Percentiles rank a stretch among this genome's conserved stretches.
These are phyloP conservation scores for Pythium apleroticum DNA, from an alignment of 352 stramenopile genomes.

Conservation along the genomic window DNA sequence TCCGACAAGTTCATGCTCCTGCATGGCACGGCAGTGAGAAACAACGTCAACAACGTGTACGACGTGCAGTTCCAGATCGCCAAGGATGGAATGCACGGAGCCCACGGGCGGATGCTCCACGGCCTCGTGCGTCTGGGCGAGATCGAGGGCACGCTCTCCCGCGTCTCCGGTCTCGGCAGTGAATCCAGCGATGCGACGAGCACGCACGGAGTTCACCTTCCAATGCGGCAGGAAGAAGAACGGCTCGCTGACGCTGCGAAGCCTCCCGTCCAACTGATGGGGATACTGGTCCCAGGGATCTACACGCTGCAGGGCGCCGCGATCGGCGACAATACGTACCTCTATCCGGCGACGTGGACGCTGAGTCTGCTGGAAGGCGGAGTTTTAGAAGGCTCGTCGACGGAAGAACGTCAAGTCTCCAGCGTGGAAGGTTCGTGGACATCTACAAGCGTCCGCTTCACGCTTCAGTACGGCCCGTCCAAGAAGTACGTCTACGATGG, in stretches of 20 bases:
- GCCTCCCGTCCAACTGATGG: too few species aligned
- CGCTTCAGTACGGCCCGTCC: too few species aligned
- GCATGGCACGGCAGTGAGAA: background rate
- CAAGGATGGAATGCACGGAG: too few species aligned
- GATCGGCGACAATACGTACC: constrained; percentile 3
- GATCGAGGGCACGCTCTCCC: background rate
- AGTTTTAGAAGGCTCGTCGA: background rate
- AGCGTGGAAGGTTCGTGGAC: background rate
- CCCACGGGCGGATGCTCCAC: too few species aligned
- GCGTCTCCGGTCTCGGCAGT: too few species aligned
- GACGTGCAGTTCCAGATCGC: constrained; percentile 7
- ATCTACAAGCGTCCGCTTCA: background rate
- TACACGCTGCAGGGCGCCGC: constrained; percentile 2
- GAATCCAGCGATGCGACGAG: too few species aligned
- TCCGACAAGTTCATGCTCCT: background rate
- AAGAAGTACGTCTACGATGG: background rate
- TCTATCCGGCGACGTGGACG: background rate
- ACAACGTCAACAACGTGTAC: background rate
- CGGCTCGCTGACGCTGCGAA: too few species aligned
- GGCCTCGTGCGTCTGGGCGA: too few species aligned
- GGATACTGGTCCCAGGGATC: background rate
- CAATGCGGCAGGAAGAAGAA: too few species aligned
- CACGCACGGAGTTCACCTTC: too few species aligned
- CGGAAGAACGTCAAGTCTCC: background rate
- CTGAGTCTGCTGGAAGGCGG: background rate